Conservation (phyloP, 441 rosid genomes). For the Breynia disticha region DNA sequence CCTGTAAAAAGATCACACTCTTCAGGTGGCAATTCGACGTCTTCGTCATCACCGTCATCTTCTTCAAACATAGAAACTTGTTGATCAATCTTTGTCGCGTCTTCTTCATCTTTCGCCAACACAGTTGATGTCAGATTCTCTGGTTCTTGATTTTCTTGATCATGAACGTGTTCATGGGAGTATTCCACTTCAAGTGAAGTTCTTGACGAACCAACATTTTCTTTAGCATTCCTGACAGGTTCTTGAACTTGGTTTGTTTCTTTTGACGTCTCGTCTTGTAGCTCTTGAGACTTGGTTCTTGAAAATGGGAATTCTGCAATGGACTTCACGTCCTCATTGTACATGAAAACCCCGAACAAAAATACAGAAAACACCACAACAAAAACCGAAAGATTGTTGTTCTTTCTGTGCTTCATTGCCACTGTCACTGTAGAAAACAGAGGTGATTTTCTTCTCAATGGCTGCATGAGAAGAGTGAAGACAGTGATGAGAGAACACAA, state of each 20-base stretch:
- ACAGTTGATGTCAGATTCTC: background rate
- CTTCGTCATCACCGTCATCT: constrained; percentile 24
- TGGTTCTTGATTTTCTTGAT: constrained; percentile 2
- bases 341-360: constrained; percentile 79
- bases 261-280: constrained; percentile 24
- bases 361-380: constrained; percentile 62
- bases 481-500: constrained; percentile 12
- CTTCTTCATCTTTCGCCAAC: constrained; percentile 10
- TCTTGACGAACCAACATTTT: constrained; percentile 17
- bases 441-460: constrained; percentile 43
- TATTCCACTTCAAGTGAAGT: constrained; percentile 20
- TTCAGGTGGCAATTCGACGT: constrained; percentile 52
- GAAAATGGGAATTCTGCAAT: constrained; percentile 81
- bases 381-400: constrained; percentile 57
- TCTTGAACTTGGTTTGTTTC: constrained; percentile 29
- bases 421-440: constrained; percentile 34
- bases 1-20: constrained; percentile 81
- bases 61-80: constrained; percentile 22
- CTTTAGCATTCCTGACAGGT: constrained; percentile 15
- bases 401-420: constrained; percentile 74
- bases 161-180: too few species aligned
- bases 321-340: constrained; percentile 82
- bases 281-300: constrained; percentile 32
- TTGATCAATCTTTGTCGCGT: constrained; percentile 18
- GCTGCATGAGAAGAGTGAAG: constrained; percentile 37